These are phyloP conservation scores for Daldinia sp. DNA, from an alignment of 2,329 filamentous ascomycete genomes.

Conservation along the genomic window DNA sequence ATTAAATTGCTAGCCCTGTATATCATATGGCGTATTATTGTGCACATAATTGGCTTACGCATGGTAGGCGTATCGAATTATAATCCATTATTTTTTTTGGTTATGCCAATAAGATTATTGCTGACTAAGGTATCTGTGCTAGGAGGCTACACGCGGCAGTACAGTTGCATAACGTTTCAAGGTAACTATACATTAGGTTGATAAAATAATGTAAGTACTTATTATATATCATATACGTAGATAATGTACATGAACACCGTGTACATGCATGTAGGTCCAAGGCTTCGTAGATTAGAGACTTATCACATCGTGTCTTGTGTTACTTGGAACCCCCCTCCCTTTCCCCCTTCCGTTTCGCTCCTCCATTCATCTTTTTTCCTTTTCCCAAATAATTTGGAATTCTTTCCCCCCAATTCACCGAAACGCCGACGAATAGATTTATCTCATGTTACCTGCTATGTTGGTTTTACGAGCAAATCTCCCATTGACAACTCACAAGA, in stretches of 20 bases:
- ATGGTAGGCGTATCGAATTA: neutral
- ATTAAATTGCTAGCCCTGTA: slow-evolving; percentile 1
- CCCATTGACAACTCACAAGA: slow-evolving; percentile 31
- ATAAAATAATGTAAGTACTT: neutral
- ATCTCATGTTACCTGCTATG: slow-evolving; percentile 3
- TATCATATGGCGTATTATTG: slow-evolving; percentile 1
- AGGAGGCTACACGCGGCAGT: neutral
- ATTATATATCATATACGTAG: neutral
- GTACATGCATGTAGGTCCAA: neutral
- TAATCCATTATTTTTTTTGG: neutral
- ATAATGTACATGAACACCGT: neutral
- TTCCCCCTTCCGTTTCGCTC: neutral
- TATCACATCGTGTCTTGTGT: neutral
- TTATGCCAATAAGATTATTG: neutral
- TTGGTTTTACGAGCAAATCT: slow-evolving; percentile 12
- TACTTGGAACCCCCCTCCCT: neutral
- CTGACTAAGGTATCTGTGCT: neutral
- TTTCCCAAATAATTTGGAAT: neutral
- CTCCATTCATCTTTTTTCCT: neutral
- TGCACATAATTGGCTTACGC: slow-evolving; percentile 2
- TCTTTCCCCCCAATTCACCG: slow-evolving; percentile 19
- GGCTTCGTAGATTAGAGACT: neutral
- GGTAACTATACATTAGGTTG: neutral
- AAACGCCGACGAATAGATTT: slow-evolving; percentile 12
- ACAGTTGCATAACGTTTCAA: neutral